phyloP scores from a whole-genome alignment of 2,329 filamentous ascomycete genomes.

The Chaetomiaceae sp. region DNA sequence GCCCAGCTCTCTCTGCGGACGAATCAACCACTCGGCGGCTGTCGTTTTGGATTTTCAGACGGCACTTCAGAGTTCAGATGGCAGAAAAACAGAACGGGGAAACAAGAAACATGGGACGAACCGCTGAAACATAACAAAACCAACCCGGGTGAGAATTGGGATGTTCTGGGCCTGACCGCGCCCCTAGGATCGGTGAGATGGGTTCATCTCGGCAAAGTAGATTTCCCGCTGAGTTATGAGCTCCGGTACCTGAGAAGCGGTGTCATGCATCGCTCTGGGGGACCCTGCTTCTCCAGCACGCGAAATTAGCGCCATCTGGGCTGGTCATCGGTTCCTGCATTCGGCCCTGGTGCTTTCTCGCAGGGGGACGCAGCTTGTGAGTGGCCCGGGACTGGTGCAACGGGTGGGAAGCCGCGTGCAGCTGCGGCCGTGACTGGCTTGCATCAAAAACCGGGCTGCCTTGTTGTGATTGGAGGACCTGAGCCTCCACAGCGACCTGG shows the following conservation, averaged over 20 bases:
- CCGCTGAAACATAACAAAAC: background rate
- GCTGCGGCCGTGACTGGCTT: conserved; percentile 11
- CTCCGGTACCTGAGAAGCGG: conserved; percentile 8
- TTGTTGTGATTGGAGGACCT: conserved; percentile 10
- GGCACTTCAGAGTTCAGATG: background rate
- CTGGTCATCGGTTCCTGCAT: conserved; percentile 23
- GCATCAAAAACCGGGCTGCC: conserved; percentile 11
- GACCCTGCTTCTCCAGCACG: conserved; percentile 15
- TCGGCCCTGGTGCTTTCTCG: conserved; percentile 10
- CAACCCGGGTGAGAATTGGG: no score
- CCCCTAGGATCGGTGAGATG: conserved; percentile 3
- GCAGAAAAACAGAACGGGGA: background rate
- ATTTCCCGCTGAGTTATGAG: conserved; percentile 9
- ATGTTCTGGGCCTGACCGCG: background rate
- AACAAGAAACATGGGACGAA: background rate
- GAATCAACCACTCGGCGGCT: background rate
- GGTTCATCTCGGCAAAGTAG: conserved; percentile 21
- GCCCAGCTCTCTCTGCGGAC: no score
- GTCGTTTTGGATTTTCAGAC: background rate
- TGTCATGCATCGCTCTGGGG: no score
- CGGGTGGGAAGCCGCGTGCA: conserved; percentile 13
- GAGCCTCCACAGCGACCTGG: background rate
- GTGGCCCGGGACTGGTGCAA: conserved; percentile 12
- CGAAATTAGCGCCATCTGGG: conserved; percentile 27
- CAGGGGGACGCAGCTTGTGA: conserved; percentile 8